Conservation (phyloP, 768 basidiomycete species). For the Tulasnella sp. region DNA sequence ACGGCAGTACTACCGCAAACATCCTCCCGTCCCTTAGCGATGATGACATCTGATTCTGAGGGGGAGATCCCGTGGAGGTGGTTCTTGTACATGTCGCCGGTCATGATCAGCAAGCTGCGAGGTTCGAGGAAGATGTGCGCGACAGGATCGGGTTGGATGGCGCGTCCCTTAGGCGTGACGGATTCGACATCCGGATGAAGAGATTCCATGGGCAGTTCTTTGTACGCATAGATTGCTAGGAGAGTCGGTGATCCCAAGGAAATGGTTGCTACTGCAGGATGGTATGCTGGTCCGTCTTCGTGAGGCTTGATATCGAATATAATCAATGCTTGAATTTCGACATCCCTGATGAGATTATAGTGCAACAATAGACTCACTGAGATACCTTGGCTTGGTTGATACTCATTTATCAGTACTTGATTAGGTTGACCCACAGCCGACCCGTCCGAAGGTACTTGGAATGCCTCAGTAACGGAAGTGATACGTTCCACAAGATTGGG, state of each 20-base stretch:
- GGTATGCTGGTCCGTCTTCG: constrained; percentile 82
- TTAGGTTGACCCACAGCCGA: constrained; percentile 58
- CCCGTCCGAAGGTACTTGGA: constrained; percentile 27
- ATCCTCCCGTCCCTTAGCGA: constrained; percentile 17
- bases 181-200: not conserved
- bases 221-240: constrained; percentile 74
- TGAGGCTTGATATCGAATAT: constrained; percentile 51
- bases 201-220: constrained; percentile 11
- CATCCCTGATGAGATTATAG: not conserved
- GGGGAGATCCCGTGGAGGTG: constrained; percentile 77
- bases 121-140: constrained; percentile 73
- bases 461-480: constrained; percentile 43
- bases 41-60: constrained; percentile 36
- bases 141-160: constrained; percentile 53
- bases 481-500: constrained; percentile 70
- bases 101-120: constrained; percentile 73
- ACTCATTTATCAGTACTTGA: constrained; percentile 85
- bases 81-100: constrained; percentile 50
- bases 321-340: not conserved
- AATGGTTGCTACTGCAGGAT: constrained; percentile 82
- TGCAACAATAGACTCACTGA: constrained; percentile 44
- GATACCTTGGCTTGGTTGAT: constrained; percentile 64
- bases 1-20: constrained; percentile 7
- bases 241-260: constrained; percentile 75
- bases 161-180: constrained; percentile 30